Evolutionary conservation across 352 stramenopile genomes (phyloP), one percentile per base, ranked within the genome.

Genomic region (Phytophthora pistaciae): DNA sequence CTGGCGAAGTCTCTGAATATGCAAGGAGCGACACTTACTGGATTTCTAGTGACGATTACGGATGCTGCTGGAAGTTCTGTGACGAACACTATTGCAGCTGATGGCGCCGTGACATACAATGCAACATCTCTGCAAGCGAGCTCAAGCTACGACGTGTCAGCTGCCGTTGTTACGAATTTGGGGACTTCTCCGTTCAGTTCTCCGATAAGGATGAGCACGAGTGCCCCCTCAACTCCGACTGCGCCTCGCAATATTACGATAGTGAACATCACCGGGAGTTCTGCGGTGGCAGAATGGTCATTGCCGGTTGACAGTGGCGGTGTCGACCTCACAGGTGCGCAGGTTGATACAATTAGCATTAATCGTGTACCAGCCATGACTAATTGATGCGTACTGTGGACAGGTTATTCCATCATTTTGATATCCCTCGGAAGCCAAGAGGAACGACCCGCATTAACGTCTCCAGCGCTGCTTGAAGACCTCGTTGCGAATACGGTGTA

Each of bases 1-100:
- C 40, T 93, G 36, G 49, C 83, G 13, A 78, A 77, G 20, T 73
- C 84, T 10, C 23, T 49, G 10, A 90, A 91, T 46, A 88, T 93
- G 85, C 74, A 79, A 48, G 84, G 84, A 5, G 68, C 82, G 3
- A 53, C 27, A 13, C 74, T 91, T 56, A 68, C 46, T 14, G 83
- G 82, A 1, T 93, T 91, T 50, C 75, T 58, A 0, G 56, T 93
- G 16, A 67, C 58, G 27, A 55, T 86, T 7, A 67, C 81, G 36
- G 74, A 89, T 42, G 27, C 13, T 4, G 36, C 31, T 44, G 69
- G 58, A 11, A 64, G 33, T n/a, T 44, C 23, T 0, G 20, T 85
- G 0, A 52, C 62, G 18, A 63, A 53, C 9, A 76, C 57, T 7
- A 48, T 87, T 16, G 49, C 33, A 0, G 50, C 82, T 8, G 74